Percentiles rank a stretch among this genome's conserved stretches.
These are phyloP conservation scores for Puccinia novopanici DNA, from an alignment of 1,284 basidiomycete species.

Conservation along the genomic window DNA sequence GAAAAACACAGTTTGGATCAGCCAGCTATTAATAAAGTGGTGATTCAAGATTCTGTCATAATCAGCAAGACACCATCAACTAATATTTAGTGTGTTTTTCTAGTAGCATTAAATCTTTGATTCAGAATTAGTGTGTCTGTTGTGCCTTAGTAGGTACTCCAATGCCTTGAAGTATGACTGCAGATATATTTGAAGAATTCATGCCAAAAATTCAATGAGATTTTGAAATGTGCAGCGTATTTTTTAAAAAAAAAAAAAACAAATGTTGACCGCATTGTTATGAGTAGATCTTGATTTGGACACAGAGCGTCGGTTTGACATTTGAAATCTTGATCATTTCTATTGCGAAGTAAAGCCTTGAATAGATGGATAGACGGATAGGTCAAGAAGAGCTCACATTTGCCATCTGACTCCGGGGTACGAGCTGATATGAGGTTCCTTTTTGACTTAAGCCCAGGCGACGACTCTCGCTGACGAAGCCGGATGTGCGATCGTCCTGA, in stretches of 20 bases:
- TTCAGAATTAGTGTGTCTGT: not conserved
- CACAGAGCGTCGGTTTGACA: not conserved
- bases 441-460: slow-evolving; percentile 28
- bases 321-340: not conserved
- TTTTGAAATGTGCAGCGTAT: too few species aligned
- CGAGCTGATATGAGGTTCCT: slow-evolving; percentile 37
- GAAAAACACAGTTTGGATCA: slow-evolving; percentile 1
- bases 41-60: not conserved
- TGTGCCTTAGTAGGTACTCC: not conserved
- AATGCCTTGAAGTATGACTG: not conserved
- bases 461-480: slow-evolving; percentile 25
- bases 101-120: not conserved
- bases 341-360: not conserved
- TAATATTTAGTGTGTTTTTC: not conserved
- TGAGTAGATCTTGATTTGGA: not conserved
- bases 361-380: not conserved
- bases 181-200: not conserved
- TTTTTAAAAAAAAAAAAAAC: not conserved
- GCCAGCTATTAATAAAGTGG: slow-evolving; percentile 3
- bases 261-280: not conserved
- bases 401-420: slow-evolving; percentile 47
- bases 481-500: slow-evolving; percentile 35
- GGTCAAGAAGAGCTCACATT: slow-evolving; percentile 23
- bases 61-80: not conserved
- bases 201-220: not conserved